Evolutionary conservation across 148 eudicot genomes (phyloP), one percentile per base, ranked within the genome.

Genomic region (Fallopia convolvulus): DNA sequence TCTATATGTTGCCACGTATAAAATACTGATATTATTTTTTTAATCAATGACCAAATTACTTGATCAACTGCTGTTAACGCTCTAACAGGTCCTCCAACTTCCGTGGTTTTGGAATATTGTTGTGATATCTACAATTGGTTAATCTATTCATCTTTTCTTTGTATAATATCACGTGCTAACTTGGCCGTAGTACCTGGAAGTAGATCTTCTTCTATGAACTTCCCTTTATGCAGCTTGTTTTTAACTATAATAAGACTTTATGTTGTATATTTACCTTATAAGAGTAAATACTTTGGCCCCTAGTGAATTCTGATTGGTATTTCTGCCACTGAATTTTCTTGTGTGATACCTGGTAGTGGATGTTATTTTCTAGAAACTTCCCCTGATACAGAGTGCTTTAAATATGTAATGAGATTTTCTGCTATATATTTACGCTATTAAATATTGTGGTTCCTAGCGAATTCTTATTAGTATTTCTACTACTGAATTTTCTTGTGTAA

Each of bases 331-430:
- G 49, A 17, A 55, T 79, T 42, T 73, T n/a, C 41, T 39, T 15
- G 50, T 77, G 20, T 60, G 80, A 70, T 55, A 18, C 48, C 75
- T 78, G 72, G 10, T 9, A 18, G 60, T 55, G 20, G 9, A 55
- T 55, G 60, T 18, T 55, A 36, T 18, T 6, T 55, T 55, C 21
- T 55, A 55, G 60, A 20, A 55, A 18, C 60, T 55, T 18, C 23
- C 60, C 58, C 58, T 17, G 17, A 12, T 53, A 53, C 55, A 53
- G 20, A 11, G 18, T 49, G 20, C 6, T 53, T 53, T 0, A 8
- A 2, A 15, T 4, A 12, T 53, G 7, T 55, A n/a, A 55, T 55
- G 18, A 55, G 60, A 73, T 5, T 18, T 55, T 18, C 21, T 55
- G 21, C 18, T 55, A 6, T 55, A 18, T 48, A 17, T 55, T 14